Evolutionary conservation across 352 stramenopile genomes (phyloP), one percentile per base, ranked within the genome.

Genomic region (Phytopythium litorale): DNA sequence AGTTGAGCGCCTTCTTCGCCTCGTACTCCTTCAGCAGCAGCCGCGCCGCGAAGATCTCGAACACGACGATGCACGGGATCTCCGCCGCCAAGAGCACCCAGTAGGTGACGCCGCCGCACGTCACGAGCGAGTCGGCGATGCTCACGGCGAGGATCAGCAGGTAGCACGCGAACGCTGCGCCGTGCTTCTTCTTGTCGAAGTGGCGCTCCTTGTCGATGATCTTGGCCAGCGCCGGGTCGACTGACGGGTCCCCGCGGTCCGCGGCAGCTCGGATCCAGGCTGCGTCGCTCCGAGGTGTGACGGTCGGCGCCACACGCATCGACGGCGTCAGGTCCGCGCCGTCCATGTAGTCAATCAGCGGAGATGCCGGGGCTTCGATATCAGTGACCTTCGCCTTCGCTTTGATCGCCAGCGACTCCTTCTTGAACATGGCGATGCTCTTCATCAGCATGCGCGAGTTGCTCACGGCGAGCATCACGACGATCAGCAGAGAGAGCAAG

Each of bases 401-500:
- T n/a, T 68, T 70, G 30, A 61, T 59, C 55, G 81, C 73, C 6
- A 69, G 50, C 38, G 64, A 59, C 21, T 75, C 61, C 68, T 83
- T 75, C 64, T 75, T 75, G 62, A 70, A 60, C 50, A 78, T 18
- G 19, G 54, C 53, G 25, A 78, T 65, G 13, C 61, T 62, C 33
- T 70, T 75, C 40, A 69, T 62, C 50, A 66, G 57, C 19, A 64
- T 71, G 0, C 76, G 66, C 13, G 70, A 63, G 23, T 70, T 78
- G 25, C 71, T 63, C 13, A 73, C 50, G 5, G 58, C 56, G n/a
- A 87, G 67, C 42, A 87, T 58, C 21, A 80, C 35, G 28, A 85
- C 74, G 19, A 89, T 77, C 8, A 89, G 66, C 15, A 87, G 62
- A 37, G 78, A 88, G 50, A 87, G 67, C 18, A 88, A 32, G 63